Base-by-base conservation (phyloP, 2,329 filamentous ascomycete genomes). In the Lasiodiplodia hormozganensis region DNA sequence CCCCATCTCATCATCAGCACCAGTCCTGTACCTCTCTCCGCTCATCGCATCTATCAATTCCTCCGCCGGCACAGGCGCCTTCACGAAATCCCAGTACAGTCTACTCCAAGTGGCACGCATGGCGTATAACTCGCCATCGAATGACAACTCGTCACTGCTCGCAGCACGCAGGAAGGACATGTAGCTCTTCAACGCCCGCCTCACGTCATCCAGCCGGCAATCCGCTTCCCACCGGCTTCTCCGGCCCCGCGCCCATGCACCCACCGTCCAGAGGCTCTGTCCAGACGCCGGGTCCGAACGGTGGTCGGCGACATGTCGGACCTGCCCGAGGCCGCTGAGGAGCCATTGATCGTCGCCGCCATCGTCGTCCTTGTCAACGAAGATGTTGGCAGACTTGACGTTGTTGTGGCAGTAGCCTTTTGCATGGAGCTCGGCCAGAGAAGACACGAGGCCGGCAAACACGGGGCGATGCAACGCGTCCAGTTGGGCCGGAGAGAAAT, bases 351-450 rank as follows among this genome's bases (percentile, higher is more conserved):
- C 14, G 56, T 38, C 12, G 18, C n/a, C 23, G 21, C 16, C 47
- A 10, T 76, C 76, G 80, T 28, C 12, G 25, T 25, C 4, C 28
- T 73, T 66, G 3, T 68, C 49, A 8, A 77, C 66, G 38, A 79
- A 78, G 40, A 81, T 72, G 52, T 80, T 80, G 62, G 70, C 70
- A 0, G 75, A 74, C 68, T 80, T 80, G 54, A 80, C 69, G 52
- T 81, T 78, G 70, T 81, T 76, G 66, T 81, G 79, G 69, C 79
- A 80, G 51, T 74, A 76, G 16, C 76, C 76, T 14, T 69, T 69
- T 7, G 36, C 36, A 62, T 81, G 78, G 4, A 81, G 70, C 1
- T 16, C 49, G 14, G 71, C 64, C 5, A 80, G 69, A 11, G 67
- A 71, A 0, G 31, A 14, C 10, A 80, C 74, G 3, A 79, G 67